Evolutionary conservation across 2,329 filamentous ascomycete species (phyloP).

Genomic region (Chaetomiaceae sp.): DNA sequence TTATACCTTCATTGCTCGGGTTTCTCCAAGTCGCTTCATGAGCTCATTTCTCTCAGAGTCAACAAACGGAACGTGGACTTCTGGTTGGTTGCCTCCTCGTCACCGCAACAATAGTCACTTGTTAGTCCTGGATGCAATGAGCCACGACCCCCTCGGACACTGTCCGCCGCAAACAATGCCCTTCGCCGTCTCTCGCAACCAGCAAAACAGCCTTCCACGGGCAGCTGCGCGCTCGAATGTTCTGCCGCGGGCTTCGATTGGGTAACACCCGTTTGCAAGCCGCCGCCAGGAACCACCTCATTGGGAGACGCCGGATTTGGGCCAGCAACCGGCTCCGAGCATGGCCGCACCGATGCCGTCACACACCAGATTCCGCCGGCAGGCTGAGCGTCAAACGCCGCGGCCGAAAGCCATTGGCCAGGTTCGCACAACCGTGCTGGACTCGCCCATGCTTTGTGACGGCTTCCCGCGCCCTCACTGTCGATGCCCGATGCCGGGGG

Average conservation of each 20-base stretch:
- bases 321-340: slow-evolving; percentile 12
- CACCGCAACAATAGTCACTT: too few species aligned
- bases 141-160: too few species aligned
- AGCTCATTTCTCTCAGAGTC: too few species aligned
- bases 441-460: slow-evolving; percentile 13
- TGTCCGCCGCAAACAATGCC: neutral
- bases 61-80: too few species aligned
- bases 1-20: too few species aligned
- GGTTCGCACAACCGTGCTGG: slow-evolving; percentile 5
- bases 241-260: slow-evolving; percentile 14
- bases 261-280: slow-evolving; percentile 19
- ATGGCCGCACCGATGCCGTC: slow-evolving; percentile 20
- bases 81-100: too few species aligned
- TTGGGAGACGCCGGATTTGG: slow-evolving; percentile 5
- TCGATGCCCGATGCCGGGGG: slow-evolving; percentile 20
- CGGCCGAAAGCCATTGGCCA: slow-evolving; percentile 15
- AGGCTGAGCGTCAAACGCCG: slow-evolving; percentile 21
- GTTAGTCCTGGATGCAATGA: too few species aligned
- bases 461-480: slow-evolving; percentile 12
- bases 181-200: neutral
- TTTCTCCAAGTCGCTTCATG: too few species aligned
- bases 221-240: slow-evolving; percentile 11
- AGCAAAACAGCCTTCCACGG: neutral
- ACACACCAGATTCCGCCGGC: slow-evolving; percentile 21
- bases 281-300: slow-evolving; percentile 16